These are phyloP conservation scores for Kwoniella sp. DNA, from an alignment of 768 basidiomycete species.

Conservation along the genomic window DNA sequence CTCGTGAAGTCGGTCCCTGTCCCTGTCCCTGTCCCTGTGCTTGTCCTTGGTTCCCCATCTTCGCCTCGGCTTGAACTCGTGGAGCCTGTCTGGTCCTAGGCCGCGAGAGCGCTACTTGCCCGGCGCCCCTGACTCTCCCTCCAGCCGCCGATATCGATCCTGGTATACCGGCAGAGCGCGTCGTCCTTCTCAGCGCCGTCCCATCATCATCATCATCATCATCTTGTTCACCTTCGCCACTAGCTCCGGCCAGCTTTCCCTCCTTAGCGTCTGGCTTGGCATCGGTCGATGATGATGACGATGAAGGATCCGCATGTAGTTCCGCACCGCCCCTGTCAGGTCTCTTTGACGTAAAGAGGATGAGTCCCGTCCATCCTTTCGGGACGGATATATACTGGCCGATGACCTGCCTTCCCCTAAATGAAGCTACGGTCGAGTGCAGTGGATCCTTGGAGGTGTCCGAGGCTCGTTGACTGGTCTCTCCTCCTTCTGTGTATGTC, in stretches of 20 bases:
- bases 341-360: conserved; percentile 29
- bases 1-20: too few species aligned
- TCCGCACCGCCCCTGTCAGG: conserved; percentile 32
- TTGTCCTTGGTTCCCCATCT: not conserved
- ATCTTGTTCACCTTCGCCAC: too few species aligned
- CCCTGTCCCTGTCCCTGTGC: not conserved
- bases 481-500: too few species aligned
- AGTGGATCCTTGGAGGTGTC: not conserved
- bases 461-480: too few species aligned
- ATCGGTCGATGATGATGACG: not conserved
- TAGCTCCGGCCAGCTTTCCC: not conserved
- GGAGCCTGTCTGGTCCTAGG: conserved; percentile 26
- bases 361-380: conserved; percentile 35
- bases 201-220: not conserved
- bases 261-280: not conserved
- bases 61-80: not conserved
- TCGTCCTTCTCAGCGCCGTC: conserved; percentile 7
- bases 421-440: conserved; percentile 27
- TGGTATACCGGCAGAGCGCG: conserved; percentile 24
- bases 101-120: conserved; percentile 41
- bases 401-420: conserved; percentile 41
- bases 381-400: conserved; percentile 40
- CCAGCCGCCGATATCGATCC: not conserved
- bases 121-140: conserved; percentile 30
- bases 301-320: conserved; percentile 1